These are phyloP conservation scores for Colletotrichum orbiculare DNA, from an alignment of 2,329 filamentous ascomycete genomes.

Conservation along the genomic window DNA sequence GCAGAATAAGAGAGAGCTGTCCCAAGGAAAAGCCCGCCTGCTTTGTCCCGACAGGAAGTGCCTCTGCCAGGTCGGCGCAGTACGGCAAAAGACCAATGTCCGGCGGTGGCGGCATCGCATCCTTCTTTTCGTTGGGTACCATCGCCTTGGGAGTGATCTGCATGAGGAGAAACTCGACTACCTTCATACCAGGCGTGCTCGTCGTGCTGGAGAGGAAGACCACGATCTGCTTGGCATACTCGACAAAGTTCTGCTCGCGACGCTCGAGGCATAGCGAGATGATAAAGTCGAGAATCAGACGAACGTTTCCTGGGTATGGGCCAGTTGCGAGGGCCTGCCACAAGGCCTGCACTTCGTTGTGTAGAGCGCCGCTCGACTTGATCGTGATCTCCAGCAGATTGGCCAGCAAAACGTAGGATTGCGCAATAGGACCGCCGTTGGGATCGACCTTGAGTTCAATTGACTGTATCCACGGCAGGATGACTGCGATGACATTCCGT, in stretches of 20 bases:
- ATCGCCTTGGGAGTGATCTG: conserved; percentile 96
- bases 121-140: conserved; percentile 88
- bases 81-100: conserved; percentile 85
- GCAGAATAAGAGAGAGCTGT: conserved; percentile 89
- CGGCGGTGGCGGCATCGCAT: conserved; percentile 74
- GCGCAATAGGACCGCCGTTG: conserved; percentile 88
- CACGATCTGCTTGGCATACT: conserved; percentile 97
- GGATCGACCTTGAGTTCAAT: conserved; percentile 93
- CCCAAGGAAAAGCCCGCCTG: conserved; percentile 92
- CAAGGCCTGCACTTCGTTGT: conserved; percentile 96
- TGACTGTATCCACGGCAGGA: conserved; percentile 95
- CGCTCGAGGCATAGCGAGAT: conserved; percentile 93
- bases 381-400: conserved; percentile 98
- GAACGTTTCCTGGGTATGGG: conserved; percentile 92
- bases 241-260: conserved; percentile 96
- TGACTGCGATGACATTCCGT: conserved; percentile 92
- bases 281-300: conserved; percentile 94
- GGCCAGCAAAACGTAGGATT: conserved; percentile 93
- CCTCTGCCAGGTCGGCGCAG: conserved; percentile 83
- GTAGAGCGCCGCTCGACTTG: conserved; percentile 85
- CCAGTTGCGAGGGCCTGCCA: conserved; percentile 97
- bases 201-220: conserved; percentile 90
- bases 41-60: conserved; percentile 88
- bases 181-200: conserved; percentile 81
- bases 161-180: conserved; percentile 91